Conservation (phyloP, 164 flowering plant species). For the Taxillus chinensis region DNA sequence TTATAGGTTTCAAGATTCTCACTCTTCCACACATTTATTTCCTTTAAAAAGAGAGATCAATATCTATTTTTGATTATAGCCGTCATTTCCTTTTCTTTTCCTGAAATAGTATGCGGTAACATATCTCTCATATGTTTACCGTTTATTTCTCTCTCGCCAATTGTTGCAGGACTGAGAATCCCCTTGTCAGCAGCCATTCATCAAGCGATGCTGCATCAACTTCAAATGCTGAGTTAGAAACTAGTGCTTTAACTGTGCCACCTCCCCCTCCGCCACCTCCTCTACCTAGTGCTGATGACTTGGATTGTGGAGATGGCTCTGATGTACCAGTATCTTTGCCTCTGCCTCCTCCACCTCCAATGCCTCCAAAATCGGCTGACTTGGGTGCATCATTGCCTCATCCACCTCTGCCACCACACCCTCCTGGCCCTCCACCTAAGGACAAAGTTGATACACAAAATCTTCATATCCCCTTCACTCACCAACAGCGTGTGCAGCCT, state of each 20-base stretch:
- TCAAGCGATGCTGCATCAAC: constrained; percentile 63
- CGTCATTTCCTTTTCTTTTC: too few species aligned
- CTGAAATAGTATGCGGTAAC: too few species aligned
- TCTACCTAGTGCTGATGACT: constrained; percentile 39
- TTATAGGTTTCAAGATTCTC: too few species aligned
- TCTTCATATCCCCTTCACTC: constrained; percentile 47
- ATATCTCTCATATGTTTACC: too few species aligned
- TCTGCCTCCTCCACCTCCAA: constrained; percentile 80
- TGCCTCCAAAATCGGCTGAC: constrained; percentile 54
- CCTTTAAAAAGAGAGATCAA: too few species aligned
- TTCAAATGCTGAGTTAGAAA: constrained; percentile 54
- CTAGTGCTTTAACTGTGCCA: constrained; percentile 40
- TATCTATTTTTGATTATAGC: too few species aligned
- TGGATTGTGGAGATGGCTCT: constrained; percentile 35
- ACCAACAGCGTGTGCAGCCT: constrained; percentile 43
- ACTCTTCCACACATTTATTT: too few species aligned
- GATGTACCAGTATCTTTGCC: constrained; percentile 55
- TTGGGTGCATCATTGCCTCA: constrained; percentile 40
- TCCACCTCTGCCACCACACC: constrained; percentile 69
- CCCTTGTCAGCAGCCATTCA: constrained; percentile 57
- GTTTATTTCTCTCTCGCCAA: neutral
- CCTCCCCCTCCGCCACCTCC: constrained; percentile 65
- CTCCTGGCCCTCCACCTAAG: constrained; percentile 75
- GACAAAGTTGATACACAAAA: constrained; percentile 35
- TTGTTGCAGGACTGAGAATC: constrained; percentile 81